Base-by-base conservation (phyloP, 768 basidiomycete genomes). In the Collybia mongolica region DNA sequence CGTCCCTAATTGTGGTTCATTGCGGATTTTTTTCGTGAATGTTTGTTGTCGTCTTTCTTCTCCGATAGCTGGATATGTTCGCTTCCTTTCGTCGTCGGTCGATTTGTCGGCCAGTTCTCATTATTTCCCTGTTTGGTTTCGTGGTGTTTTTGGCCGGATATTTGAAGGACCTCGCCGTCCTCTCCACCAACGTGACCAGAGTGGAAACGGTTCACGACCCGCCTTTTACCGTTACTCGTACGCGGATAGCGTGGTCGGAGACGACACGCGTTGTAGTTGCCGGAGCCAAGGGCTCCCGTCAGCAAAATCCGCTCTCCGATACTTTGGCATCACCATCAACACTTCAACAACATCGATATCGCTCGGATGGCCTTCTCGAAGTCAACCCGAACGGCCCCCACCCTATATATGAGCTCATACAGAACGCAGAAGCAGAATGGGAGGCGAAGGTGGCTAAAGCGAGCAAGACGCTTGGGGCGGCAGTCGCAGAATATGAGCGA, bases 351-450 rank as follows among this genome's bases (percentile, higher is more conserved):
- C 75, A 76, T 48, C 51, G 49, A 1, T 75, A 72, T 58, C 67
- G 65, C 11, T 20, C 57, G 0, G 65, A 76, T 48, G 77, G 77
- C 5, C 55, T 79, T 4, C 54, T 79, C 2, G 68, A 71, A 45
- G 72, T 74, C 46, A 72, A 72, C 39, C 62, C 66, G 7, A 51
- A 61, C 3, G 75, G 70, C 1, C 58, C 65, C 3, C 91, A 97
- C 65, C 95, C 93, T 2, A 93, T 96, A 45, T 77, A 85, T 26
- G 79, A 80, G 39, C 79, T 96, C 53, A 84, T 96, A 62, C 70
- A 72, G 2, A 78, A 83, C 3, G 93, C 90, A 0, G 88, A 90
- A 63, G 64, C 62, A 15, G 76, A 77, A 24, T 96, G 88, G 76
- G 70, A 77, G 11, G 62, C 63, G 1, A 77, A 85, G 57, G 69